Base-by-base conservation (phyloP, 495 filamentous ascomycete genomes). In the Penicillium fimorum region DNA sequence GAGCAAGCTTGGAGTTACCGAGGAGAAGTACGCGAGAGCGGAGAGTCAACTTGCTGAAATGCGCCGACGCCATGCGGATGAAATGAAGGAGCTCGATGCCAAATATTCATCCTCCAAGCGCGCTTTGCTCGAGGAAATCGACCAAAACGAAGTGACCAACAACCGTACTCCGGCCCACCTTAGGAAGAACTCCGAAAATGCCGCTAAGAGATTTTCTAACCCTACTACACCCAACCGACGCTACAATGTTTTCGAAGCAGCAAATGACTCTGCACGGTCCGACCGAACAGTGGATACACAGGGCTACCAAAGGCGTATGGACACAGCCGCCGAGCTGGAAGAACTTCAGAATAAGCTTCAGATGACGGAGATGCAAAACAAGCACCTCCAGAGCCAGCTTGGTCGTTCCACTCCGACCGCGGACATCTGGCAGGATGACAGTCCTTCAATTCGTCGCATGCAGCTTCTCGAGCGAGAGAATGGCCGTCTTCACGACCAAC, bases 281-380 rank as follows among this genome's bases (percentile, higher is more conserved):
- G 94, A 98, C 63, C 81, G 85, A 29, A 96, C 93, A 0, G 87
- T 92, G 38, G 94, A 97, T 69, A 92, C 91, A 42, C 80, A 92
- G 46, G 86, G 89, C 58, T 95, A 89, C 72, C 91, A 95, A 66
- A 90, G 88, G 61, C 84, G 87, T 15, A 91, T 96, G 87, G 94
- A 98, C 64, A 75, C 96, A 53, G 92, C 90, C 35, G 84, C 90
- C 11, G 93, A 98, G 65, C 76, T 97, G 9, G 94, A 98, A 65
- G 84, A 95, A 70, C 78, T 96, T 44, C 94, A 97, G 65, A 97
- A 95, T 68, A 91, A 96, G 69, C 82, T 98, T 44, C 93, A 98
- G 63, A 83, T 97, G 75, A 87, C 88, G 8, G 88, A 97, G 71
- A 96, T 98, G 91, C 89, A 93, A 61, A 96, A 96, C 73, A 86